Evolutionary conservation across 225 moss, liverwort and hornwort genomes (phyloP), one percentile per base, ranked within the genome.

Genomic region (Bryoerythrophyllum caledonicum): DNA sequence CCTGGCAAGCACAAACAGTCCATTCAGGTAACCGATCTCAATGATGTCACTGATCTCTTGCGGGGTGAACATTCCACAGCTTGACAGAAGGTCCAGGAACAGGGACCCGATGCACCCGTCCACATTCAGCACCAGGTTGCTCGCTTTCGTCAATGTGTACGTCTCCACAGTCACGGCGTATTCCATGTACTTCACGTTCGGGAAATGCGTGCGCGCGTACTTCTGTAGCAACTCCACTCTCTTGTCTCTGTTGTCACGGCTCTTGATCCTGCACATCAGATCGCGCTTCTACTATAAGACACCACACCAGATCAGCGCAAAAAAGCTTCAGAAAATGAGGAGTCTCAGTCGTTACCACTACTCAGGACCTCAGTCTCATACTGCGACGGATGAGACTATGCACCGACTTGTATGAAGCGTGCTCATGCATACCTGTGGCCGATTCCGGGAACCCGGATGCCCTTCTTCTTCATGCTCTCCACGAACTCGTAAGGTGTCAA

Each of bases 401-500:
- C 10, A 64, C 26, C 10, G 54, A 41, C 32, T 68, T 27, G 26
- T 0, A 15, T 2, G 4, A n/a, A 10, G 10, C 24, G 27, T 38
- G 23, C 23, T 44, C 6, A 15, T 19, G 1, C 48, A 15, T 57
- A 78, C 82, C 82, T 85, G 72, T 91, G 91, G 43, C 89, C 91
- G 72, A 91, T 91, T 34, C 91, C 91, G 38, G 91, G 91, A 62
- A 91, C 89, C 57, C 87, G 74, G 61, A 91, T 89, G 27, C 91
- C 91, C 68, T 84, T 89, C 85, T 91, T 91, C 79, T 91, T 91
- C 91, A 91, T 91, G 79, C 80, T 86, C 20, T 91, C 91, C 26
- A 91, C 91, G 46, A 91, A 91, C 14, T 83, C 87, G 58, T 89
- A 85, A 27, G 91, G 91, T 64, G 89, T 56, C 60, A 84, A 82